Evolutionary conservation across 1,284 basidiomycete genomes (phyloP), one percentile per base, ranked within the genome.

Genomic region (Pseudozyma sp.): DNA sequence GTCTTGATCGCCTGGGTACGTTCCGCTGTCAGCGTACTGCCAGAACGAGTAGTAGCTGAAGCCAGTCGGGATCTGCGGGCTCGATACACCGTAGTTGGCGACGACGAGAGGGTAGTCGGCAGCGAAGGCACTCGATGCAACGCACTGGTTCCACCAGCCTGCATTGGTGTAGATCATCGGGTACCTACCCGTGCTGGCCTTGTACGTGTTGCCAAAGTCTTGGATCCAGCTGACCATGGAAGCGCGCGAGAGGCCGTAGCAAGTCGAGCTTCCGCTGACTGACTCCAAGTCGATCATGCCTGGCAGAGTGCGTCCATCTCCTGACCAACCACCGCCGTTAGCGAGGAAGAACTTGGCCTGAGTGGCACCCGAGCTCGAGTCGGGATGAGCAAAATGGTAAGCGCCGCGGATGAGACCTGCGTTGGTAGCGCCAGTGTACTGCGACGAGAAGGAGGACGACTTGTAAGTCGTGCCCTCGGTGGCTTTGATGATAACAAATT

Each of bases 401-500:
- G 84, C 87, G 3, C 90, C 90, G 25, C 90, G 87, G 60, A 90
- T 89, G 35, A 90, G 76, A 25, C 87, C 88, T 10, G 87, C 88
- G 53, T 88, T 88, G 11, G 89, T 90, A 5, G 89, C 89, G 6
- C 88, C 89, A 14, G 67, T 86, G 78, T 90, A 90, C 71, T 90
- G 87, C 47, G 79, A 81, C 36, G 86, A 87, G 85, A 90, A 90
- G 19, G 84, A 59, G 4, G 63, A 49, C 40, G 60, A 50, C 44
- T 68, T 83, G 73, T 65, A 90, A 87, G 83, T 55, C 43, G 88
- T 90, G 14, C 90, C 89, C 79, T 92, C 90, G 6, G 90, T 92
- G 13, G 90, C 91, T 81, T 92, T 91, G 87, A 91, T 90, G 79
- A 88, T 91, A 11, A 87, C 89, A 74, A 91, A 92, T 14, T 86